Base-by-base conservation (phyloP, 352 stramenopile genomes). In the Plasmopara halstedii region DNA sequence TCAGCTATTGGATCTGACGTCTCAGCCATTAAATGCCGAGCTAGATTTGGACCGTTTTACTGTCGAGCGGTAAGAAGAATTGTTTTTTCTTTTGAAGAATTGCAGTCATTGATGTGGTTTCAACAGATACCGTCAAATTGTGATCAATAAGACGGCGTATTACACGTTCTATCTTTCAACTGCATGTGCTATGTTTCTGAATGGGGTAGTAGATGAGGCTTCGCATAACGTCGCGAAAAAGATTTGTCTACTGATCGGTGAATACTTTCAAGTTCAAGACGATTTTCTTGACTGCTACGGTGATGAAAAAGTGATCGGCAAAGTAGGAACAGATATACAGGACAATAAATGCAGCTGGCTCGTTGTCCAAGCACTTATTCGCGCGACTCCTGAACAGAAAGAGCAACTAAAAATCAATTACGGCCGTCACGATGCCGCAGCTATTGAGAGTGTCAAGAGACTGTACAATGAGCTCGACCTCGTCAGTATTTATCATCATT, bases 231-330 rank as follows among this genome's bases (percentile, higher is more conserved):
- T 91, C 19, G 93, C 95, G 7, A 85, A 95, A 51, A 72, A 91
- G n/a, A 97, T 99, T 56, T 97, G 90, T 52, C 73, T 97, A 47
- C 80, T 86, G 46, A 98, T 99, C 53, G 97, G 97, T 33, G 87
- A 97, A 64, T 99, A 99, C 64, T 99, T 99, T 64, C 97, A 99
- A 76, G 94, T 98, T 46, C 97, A 99, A 67, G 97, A 99, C 70
- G 96, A 99, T 71, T 98, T 94, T 58, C 70, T 99, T 5, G 97
- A 99, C 73, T 98, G 94, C 72, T 99, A 96, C 66, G 97, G 86
- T 35, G 81, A 95, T 43, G 85, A 88, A 9, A 60, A 83, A 27
- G 85, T 97, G 43, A 95, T 97, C 43, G 91, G 91, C 53, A 97
- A 97, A 64, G 70, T 92, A 31, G 93, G 94, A 51, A 99, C 96